A percentile compares a stretch with the other conserved stretches of the same genome.
Evolutionary conservation across 2,329 filamentous ascomycete species (phyloP).

Genomic region (Bipolaris sorokiniana): DNA sequence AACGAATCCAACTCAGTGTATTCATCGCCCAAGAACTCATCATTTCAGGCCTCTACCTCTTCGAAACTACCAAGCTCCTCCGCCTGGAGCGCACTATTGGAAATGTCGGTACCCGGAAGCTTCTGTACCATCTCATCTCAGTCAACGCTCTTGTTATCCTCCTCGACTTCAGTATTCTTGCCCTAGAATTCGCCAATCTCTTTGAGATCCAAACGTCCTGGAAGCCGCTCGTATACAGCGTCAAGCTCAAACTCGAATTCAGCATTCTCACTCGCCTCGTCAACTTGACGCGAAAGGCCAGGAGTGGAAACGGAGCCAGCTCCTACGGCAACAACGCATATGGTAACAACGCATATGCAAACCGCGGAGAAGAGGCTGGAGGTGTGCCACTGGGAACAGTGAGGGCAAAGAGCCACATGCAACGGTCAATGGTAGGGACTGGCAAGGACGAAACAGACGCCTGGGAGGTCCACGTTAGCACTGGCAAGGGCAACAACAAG

Average conservation of each 20-base stretch:
- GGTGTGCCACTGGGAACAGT: conserved; percentile 23
- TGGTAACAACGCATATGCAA: conserved; percentile 9
- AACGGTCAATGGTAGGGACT: conserved; percentile 16
- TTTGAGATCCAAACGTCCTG: conserved; percentile 36
- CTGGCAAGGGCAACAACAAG: conserved; percentile 15
- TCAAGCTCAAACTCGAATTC: conserved; percentile 60
- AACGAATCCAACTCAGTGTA: conserved; percentile 51
- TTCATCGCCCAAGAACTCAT: conserved; percentile 49
- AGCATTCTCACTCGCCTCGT: conserved; percentile 54
- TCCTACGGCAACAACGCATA: conserved; percentile 21
- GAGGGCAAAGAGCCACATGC: conserved; percentile 9
- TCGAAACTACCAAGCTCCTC: conserved; percentile 48
- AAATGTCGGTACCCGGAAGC: conserved; percentile 16
- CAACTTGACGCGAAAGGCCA: conserved; percentile 10
- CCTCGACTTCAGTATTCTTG: conserved; percentile 31
- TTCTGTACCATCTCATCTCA: conserved; percentile 28
- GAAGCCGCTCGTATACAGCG: conserved; percentile 51
- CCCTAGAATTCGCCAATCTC: conserved; percentile 26
- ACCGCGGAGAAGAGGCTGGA: background rate
- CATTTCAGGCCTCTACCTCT: conserved; percentile 57
- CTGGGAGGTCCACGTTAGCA: conserved; percentile 25
- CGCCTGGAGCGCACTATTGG: conserved; percentile 22
- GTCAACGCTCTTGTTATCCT: conserved; percentile 33
- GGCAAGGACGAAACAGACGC: conserved; percentile 11
- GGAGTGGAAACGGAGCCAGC: conserved; percentile 18